Base-by-base conservation (phyloP, 257 asterid genomes). In the Perilla frutescens region DNA sequence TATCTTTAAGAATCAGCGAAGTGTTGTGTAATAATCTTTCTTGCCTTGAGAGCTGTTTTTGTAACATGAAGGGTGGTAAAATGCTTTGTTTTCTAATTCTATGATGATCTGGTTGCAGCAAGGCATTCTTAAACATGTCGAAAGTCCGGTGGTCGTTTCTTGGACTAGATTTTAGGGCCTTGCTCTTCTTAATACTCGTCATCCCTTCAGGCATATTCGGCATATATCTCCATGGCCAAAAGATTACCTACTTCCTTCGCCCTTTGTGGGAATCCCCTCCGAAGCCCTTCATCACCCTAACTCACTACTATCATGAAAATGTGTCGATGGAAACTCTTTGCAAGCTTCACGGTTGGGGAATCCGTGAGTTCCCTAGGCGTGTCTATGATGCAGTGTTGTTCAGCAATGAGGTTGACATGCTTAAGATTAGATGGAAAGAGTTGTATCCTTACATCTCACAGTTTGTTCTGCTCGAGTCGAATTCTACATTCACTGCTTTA, bases 231-330 rank as follows among this genome's bases (percentile, higher is more conserved):
- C 96, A 89, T 9, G 96, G 93, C 37, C 93, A 87, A 71, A 89
- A 89, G 82, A 75, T 89, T 5, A 60, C 90, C 57, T 89, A 85
- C 75, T 87, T 89, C 63, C 80, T 89, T 20, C 84, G 96, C 1
- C 96, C 96, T 0, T 62, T 89, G 14, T 89, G 96, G 96, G 85
- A 89, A 68, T 85, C 96, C 39, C 93, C 96, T 32, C 96, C 96
- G 1, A 85, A 82, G 75, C 90, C 93, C 7, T 87, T 87, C 59
- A 66, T 76, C 51, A 77, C 63, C 53, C 45, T 89, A 44, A 81
- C 88, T 13, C 92, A 89, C 72, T 89, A 89, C 66, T 84, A 89
- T 43, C 84, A 84, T 9, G 87, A 85, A 53, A 85, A 89, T 14
- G 91, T 80, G 14, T 68, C 96, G 0, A 85, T 85, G 91, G 83